Base-by-base conservation (phyloP, 805 yeast species). In the Candida tibetensis region DNA sequence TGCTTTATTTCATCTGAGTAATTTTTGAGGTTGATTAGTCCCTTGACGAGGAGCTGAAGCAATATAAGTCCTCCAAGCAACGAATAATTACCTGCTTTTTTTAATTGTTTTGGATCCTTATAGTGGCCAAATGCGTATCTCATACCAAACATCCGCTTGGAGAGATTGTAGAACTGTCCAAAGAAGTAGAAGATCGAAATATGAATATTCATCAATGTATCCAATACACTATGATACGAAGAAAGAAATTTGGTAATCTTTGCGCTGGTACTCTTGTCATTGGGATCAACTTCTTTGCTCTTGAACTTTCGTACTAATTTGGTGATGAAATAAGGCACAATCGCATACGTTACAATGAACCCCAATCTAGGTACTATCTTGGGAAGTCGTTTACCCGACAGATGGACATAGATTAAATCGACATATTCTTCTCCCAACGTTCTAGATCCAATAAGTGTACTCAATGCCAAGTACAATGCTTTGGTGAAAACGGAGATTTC, bases 351-450 rank as follows among this genome's bases (percentile, higher is more conserved):
- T 2, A 76, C 36, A 0, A 87, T 69, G 51, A 80, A 89, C 4
- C 80, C 77, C 2, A 79, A 40, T 39, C 87, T 68, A 19, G 76
- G 66, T 1, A 46, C 15, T 3, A 62, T 21, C 23, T 57, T 60
- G 0, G 85, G 83, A 4, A 83, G 57, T 29, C 63, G 52, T 14
- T 50, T 69, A 0, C 88, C 86, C 25, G 59, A 57, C 35, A 76
- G 63, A 28, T 64, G 66, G 5, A 84, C 87, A 52, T 85, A 83
- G 5, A 79, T 60, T 38, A 87, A 62, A 58, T 91, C 96, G 10
- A 89, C 89, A 60, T 91, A 91, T 61, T 91, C 97, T 56, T 91
- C 98, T 1, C 99, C 99, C 18, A 93, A 63, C 0, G 98, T 91
- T 37, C 91, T 71, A 1, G 85, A 76, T 0, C 91, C 91, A 4